Percentiles rank a stretch among this genome's conserved stretches.
Conservation (phyloP, 2,329 filamentous ascomycete genomes). For the Cordyceps militaris region DNA sequence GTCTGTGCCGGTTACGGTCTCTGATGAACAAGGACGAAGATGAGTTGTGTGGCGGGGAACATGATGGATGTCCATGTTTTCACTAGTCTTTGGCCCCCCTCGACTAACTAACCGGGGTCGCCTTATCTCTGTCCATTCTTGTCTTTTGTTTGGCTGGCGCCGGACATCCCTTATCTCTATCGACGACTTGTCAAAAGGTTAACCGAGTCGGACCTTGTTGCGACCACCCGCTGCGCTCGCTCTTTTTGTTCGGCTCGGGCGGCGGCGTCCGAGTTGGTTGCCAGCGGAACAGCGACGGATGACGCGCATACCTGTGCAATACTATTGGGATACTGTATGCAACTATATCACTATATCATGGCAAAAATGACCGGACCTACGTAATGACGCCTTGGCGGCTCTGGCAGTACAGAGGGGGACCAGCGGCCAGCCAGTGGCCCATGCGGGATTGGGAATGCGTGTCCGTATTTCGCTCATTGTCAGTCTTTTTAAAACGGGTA, state of each 20-base stretch:
- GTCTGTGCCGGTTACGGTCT: too few relatives aligned
- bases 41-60: too few relatives aligned
- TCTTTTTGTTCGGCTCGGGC: not conserved
- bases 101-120: not conserved
- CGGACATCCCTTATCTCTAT: not conserved
- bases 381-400: too few relatives aligned
- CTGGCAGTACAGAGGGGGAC: not conserved
- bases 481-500: not conserved
- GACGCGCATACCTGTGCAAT: not conserved
- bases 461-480: not conserved
- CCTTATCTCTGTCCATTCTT: not conserved
- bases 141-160: not conserved
- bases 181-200: too few relatives aligned
- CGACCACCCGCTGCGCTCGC: not conserved
- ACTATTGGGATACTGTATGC: not conserved
- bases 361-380: too few relatives aligned
- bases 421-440: not conserved
- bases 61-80: not conserved
- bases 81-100: not conserved
- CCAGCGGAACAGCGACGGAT: not conserved
- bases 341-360: not conserved
- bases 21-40: too few relatives aligned
- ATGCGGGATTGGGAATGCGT: conserved; percentile 2
- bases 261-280: conserved; percentile 6
- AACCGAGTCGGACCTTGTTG: too few relatives aligned